phyloP scores from a whole-genome alignment of 108 stramenopile genomes.

The Skeletonema potamos region DNA sequence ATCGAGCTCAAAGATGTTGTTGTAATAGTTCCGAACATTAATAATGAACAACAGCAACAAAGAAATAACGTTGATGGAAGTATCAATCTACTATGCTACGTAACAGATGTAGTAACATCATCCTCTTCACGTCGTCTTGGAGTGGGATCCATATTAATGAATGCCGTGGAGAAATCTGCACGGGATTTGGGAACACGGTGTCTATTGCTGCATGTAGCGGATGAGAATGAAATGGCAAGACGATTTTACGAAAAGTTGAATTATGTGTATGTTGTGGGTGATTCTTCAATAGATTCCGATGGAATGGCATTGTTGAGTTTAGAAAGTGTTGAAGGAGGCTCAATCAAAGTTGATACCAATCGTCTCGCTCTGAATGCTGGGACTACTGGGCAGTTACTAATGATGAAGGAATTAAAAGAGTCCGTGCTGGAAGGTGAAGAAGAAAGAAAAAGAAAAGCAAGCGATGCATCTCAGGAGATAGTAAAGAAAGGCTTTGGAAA shows the following conservation, averaged over 20 bases:
- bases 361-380: slow-evolving; percentile 44
- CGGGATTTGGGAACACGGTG: slow-evolving; percentile 7
- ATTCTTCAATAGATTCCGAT: background rate
- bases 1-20: slow-evolving; percentile 45
- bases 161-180: slow-evolving; percentile 41
- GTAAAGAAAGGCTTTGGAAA: background rate
- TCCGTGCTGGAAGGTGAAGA: background rate
- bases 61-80: background rate
- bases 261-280: slow-evolving; percentile 22
- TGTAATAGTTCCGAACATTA: too few relatives aligned
- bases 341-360: slow-evolving; percentile 7
- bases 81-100: slow-evolving; percentile 20
- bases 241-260: slow-evolving; percentile 52
- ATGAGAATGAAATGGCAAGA: slow-evolving; percentile 42
- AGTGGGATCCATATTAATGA: slow-evolving; percentile 57
- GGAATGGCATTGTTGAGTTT: background rate
- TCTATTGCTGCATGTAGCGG: slow-evolving; percentile 51
- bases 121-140: slow-evolving; percentile 48
- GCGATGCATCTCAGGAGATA: background rate
- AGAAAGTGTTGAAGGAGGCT: background rate
- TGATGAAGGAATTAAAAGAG: slow-evolving; percentile 37
- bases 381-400: slow-evolving; percentile 36
- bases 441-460: background rate
- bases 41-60: background rate
- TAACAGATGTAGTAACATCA: slow-evolving; percentile 65